phyloP scores from a whole-genome alignment of 164 flowering plant genomes.

The Umbellularia californica region DNA sequence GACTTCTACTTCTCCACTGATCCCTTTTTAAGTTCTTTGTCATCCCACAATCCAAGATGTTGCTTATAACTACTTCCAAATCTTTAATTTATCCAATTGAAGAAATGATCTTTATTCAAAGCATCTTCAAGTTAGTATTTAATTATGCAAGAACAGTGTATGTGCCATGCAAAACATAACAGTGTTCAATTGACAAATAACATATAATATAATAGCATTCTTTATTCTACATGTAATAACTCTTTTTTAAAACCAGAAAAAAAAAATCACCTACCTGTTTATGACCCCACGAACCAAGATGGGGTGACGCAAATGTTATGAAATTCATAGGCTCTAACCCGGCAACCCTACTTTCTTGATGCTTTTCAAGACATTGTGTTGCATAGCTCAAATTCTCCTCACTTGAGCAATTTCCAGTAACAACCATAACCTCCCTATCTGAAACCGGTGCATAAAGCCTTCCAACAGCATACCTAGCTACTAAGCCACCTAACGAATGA shows the following conservation, averaged over 20 bases:
- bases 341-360: slow-evolving; percentile 55
- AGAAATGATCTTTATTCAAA: too few relatives aligned
- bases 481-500: slow-evolving; percentile 92
- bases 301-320: slow-evolving; percentile 93
- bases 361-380: slow-evolving; percentile 25
- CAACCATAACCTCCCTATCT: slow-evolving; percentile 17
- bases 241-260: too few relatives aligned
- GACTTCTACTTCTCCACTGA: too few relatives aligned
- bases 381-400: slow-evolving; percentile 21
- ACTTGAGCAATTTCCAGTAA: slow-evolving; percentile 10
- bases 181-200: background rate
- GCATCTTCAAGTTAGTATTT: background rate
- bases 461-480: slow-evolving; percentile 91
- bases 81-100: too few relatives aligned
- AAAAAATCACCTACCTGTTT: slow-evolving; percentile 52
- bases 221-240: background rate
- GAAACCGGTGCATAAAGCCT: slow-evolving; percentile 46
- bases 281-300: slow-evolving; percentile 87
- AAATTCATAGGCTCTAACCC: slow-evolving; percentile 92
- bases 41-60: too few relatives aligned
- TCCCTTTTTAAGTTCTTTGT: too few relatives aligned
- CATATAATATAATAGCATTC: background rate
- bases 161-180: background rate
- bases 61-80: too few relatives aligned
- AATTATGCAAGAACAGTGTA: background rate